Evolutionary conservation across 2,329 filamentous ascomycete species (phyloP), one percentile per base, ranked within the genome.

Genomic region (Chalaropsis ovoidea): DNA sequence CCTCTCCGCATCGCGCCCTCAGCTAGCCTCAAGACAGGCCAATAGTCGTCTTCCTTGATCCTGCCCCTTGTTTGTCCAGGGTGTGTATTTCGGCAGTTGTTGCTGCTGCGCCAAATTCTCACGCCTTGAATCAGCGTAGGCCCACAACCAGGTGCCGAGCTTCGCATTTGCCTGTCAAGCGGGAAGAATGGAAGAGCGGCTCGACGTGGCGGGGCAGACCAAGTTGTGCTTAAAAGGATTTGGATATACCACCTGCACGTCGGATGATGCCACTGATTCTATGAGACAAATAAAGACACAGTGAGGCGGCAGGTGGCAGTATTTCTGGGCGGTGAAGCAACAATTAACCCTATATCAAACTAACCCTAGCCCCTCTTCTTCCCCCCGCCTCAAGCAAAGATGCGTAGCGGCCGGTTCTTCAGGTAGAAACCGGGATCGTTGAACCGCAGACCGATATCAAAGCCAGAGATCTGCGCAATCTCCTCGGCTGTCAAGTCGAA

Each of bases 401-500:
- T 82, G 63, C 80, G 78, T 64, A 81, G 73, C 43, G 80, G 79
- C 72, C 80, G 75, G 68, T 75, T 69, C 42, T 70, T 69, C 47
- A 72, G 68, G 70, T 71, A 74, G 61, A 73, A 73, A 63, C 77
- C 69, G 67, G 71, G 89, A 76, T 90, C 84, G 77, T 92, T 92
- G 77, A 92, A 91, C 72, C 87, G 83, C 73, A 90, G 77, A 69
- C 81, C 79, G 71, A 79, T 76, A 74, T 92, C 82, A 73, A 92
- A 78, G 61, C 74, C 79, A 67, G 80, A 80, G 73, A 91, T 91
- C 67, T 80, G 77, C 69, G 86, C 77, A 66, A 94, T 77, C 67
- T 93, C 90, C 47, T 79, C 78, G 71, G 85, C 74, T 31, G 80
- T 79, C 42, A 92, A 77, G 71, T 90, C 81, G 73, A 89, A 92